Base-by-base conservation (phyloP, 306 rosid genomes). In the Delonix regia region DNA sequence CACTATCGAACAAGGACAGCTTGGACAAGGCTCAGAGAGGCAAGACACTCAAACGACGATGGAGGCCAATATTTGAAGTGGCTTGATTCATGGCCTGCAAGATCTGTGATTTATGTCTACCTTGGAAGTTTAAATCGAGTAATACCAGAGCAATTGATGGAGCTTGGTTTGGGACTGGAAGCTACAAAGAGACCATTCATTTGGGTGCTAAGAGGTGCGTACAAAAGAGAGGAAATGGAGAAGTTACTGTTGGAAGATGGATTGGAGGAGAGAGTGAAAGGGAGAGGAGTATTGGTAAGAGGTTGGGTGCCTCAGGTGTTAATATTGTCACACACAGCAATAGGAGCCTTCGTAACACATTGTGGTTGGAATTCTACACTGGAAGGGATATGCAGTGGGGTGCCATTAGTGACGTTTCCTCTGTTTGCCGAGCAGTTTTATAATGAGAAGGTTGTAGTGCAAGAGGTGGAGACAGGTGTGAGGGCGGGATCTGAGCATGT, bases 361-460 rank as follows among this genome's bases (percentile, higher is more conserved):
- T 87, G 91, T 39, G 96, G 93, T 0, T 88, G 96, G 93, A 88
- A 90, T 44, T 90, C 93, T 0, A 88, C 84, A 10, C n/a, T 84
- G 0, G 93, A 91, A 79, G 93, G 73, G 5, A 55, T 87, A 14
- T 75, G 85, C 27, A 82, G 73, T 0, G 89, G 93, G 0, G 75
- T 89, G 16, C 96, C 93, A 1, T 6, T 89, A 74, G 47, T 85
- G 0, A 89, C 93, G 0, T 87, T 83, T 81, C 93, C 93, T 0
- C n/a, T 84, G 47, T 91, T 89, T 64, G 76, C 68, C 0, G 93
- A 91, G 2, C 93, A 89, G 27, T 78, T 91, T 12, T 73, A 73
- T 19, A 86, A 82, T 28, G 86, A 87, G 82, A 90, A 82, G 68
- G 22, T 87, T 9, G 69, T 60, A 2, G 87, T 69, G 5, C 71